Conservation (phyloP, 2,329 filamentous ascomycete species). For the Capronia americana region DNA sequence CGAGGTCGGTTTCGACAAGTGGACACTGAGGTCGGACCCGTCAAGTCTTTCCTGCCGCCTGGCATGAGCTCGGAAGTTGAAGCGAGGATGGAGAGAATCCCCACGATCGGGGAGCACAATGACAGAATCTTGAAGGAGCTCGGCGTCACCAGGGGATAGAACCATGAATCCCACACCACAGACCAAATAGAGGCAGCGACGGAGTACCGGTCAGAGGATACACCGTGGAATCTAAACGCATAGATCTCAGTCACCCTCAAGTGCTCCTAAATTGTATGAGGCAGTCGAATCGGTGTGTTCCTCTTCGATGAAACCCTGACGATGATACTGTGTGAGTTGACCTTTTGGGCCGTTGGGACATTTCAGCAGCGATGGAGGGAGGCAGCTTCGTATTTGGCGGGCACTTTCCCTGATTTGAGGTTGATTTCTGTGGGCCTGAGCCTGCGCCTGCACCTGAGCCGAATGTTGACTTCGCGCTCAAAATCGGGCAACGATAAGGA, state of each 20-base stretch:
- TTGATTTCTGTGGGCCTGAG: neutral
- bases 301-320: neutral
- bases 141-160: slow-evolving; percentile 26
- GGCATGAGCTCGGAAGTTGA: slow-evolving; percentile 48
- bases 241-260: neutral
- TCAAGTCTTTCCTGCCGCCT: slow-evolving; percentile 60
- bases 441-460: neutral
- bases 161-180: neutral
- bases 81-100: slow-evolving; percentile 54
- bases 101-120: slow-evolving; percentile 60
- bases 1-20: slow-evolving; percentile 60
- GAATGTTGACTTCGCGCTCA: slow-evolving; percentile 2
- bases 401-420: slow-evolving; percentile 6
- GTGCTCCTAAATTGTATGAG: neutral
- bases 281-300: neutral
- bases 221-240: neutral
- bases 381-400: slow-evolving; percentile 1
- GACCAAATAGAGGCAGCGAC: neutral
- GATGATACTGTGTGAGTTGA: no score
- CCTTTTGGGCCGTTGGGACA: no score
- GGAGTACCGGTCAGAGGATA: neutral
- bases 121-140: slow-evolving; percentile 55
- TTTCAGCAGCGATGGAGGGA: neutral
- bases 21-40: slow-evolving; percentile 53
- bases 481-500: neutral